A percentile compares a stretch with the other conserved stretches of the same genome.
Conservation (phyloP, 306 rosid genomes). For the Fagus sylvatica region DNA sequence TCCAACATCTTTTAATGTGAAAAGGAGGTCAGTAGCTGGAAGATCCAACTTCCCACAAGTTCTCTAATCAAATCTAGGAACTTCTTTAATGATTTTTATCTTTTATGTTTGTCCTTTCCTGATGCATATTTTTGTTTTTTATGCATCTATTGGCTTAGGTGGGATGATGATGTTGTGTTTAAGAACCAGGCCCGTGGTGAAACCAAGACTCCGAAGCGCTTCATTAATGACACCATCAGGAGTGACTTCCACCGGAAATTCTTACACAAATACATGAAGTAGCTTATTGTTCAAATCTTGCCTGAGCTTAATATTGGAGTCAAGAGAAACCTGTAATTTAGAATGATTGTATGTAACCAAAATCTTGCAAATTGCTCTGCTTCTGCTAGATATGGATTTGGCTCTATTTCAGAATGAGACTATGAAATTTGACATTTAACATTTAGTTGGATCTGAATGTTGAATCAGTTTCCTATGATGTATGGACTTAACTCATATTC, state of each 20-base stretch:
- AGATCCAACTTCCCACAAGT: neutral
- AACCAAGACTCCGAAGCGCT: slow-evolving; percentile 82
- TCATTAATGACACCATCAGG: slow-evolving; percentile 90
- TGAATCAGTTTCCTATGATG: too few species aligned
- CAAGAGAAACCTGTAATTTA: neutral
- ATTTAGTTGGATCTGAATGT: too few species aligned
- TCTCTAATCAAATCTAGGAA: neutral
- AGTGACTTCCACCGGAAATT: slow-evolving; percentile 92
- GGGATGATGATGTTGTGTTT: slow-evolving; percentile 95
- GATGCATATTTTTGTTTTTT: neutral
- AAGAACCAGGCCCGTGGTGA: slow-evolving; percentile 96
- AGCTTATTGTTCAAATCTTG: neutral
- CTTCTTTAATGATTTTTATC: neutral
- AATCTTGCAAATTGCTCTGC: neutral
- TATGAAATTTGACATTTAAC: neutral
- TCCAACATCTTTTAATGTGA: slow-evolving; percentile 69
- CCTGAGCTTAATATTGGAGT: neutral
- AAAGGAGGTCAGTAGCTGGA: slow-evolving; percentile 59
- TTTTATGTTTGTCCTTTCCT: neutral
- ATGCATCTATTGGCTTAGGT: slow-evolving; percentile 36
- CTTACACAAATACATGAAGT: slow-evolving; percentile 91
- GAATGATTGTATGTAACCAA: slow-evolving; percentile 12
- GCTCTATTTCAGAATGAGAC: neutral
- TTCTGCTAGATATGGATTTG: neutral
- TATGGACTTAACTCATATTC: too few species aligned